A percentile compares a stretch with the other conserved stretches of the same genome.
Evolutionary conservation across 1,284 basidiomycete genomes (phyloP).

Genomic region (Ustilago sp.): DNA sequence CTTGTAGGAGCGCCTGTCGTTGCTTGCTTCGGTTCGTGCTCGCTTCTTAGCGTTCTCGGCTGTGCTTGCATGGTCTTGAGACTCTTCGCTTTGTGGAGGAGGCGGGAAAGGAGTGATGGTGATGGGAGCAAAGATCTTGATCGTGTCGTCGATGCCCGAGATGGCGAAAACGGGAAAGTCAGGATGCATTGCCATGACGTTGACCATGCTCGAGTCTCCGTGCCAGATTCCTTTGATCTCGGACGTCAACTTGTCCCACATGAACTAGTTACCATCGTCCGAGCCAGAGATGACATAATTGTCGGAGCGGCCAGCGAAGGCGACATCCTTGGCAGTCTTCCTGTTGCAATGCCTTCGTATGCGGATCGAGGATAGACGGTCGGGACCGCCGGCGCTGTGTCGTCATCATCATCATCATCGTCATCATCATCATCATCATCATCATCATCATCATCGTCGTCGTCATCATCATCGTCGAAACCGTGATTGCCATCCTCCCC

Average conservation of each 20-base stretch:
- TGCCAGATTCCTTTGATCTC: constrained; percentile 53
- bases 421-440: constrained; percentile 12
- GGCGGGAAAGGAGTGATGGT: constrained; percentile 23
- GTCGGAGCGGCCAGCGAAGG: constrained; percentile 82
- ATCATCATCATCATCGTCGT: not conserved
- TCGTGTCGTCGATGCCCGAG: constrained; percentile 87
- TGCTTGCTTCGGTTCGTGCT: not conserved
- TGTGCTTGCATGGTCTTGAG: not conserved
- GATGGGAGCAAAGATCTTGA: constrained; percentile 83
- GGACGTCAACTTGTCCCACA: constrained; percentile 71
- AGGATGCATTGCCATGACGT: constrained; percentile 86
- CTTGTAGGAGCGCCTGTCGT: not conserved
- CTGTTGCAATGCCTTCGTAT: constrained; percentile 84
- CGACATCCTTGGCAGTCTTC: constrained; percentile 91
- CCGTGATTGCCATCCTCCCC: constrained; percentile 2
- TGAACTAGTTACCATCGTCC: constrained; percentile 81
- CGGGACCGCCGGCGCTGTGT: constrained; percentile 65
- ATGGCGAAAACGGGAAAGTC: constrained; percentile 81
- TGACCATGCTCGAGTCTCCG: constrained; percentile 73
- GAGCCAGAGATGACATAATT: constrained; percentile 87
- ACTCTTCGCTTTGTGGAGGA: not conserved
- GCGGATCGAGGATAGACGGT: constrained; percentile 77
- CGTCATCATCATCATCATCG: too few species aligned
- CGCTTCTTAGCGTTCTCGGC: not conserved
- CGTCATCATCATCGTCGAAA: not conserved